Evolutionary conservation across 169 alveolate genomes (phyloP).

Genomic region (Plasmodium coatneyi): DNA sequence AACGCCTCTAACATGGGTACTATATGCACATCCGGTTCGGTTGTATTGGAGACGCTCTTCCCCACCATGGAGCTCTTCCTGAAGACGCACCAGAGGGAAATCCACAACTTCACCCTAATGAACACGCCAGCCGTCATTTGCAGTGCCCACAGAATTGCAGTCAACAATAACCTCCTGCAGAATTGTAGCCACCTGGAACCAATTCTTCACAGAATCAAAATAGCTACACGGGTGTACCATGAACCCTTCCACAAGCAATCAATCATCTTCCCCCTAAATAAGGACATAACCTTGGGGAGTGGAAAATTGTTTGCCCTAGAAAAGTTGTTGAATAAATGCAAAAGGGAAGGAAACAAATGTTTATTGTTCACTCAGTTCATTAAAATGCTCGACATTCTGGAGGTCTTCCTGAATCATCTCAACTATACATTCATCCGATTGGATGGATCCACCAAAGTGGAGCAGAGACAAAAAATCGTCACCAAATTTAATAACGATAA

Average conservation of each 20-base stretch:
- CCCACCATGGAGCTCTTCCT: conserved; percentile 54
- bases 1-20: no score
- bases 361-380: conserved; percentile 97
- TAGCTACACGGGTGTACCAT: conserved; percentile 58
- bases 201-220: conserved; percentile 8
- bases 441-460: conserved; percentile 98
- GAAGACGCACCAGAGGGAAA: neutral
- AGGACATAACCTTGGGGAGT: conserved; percentile 93
- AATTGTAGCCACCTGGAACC: neutral
- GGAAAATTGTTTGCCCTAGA: conserved; percentile 94
- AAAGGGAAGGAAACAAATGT: conserved; percentile 94
- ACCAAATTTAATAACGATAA: conserved; percentile 95
- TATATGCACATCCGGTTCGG: neutral
- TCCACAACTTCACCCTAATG: conserved; percentile 23
- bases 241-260: conserved; percentile 69
- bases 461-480: conserved; percentile 95
- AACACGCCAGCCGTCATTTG: conserved; percentile 35
- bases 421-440: conserved; percentile 97
- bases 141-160: conserved; percentile 2
- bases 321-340: conserved; percentile 89
- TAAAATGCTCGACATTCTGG: conserved; percentile 97
- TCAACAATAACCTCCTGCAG: conserved; percentile 15
- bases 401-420: conserved; percentile 93
- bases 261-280: conserved; percentile 85
- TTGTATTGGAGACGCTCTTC: conserved; percentile 1